Percentiles rank a stretch among this genome's conserved stretches.
These are phyloP conservation scores for Tuber magnatum DNA, from an alignment of 495 filamentous ascomycete species.

Conservation along the genomic window DNA sequence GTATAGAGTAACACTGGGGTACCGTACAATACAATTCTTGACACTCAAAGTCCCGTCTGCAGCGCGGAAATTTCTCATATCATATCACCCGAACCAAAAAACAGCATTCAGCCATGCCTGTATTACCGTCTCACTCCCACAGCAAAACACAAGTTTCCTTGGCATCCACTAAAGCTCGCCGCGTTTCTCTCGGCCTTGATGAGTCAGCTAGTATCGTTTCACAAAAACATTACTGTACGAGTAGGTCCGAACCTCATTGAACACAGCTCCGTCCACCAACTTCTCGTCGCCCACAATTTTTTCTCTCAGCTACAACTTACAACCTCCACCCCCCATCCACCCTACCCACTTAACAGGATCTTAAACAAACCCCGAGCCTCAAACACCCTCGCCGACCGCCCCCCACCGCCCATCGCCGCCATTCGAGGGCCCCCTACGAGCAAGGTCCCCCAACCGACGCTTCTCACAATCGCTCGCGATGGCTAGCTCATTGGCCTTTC, in stretches of 20 bases:
- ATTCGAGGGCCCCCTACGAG: neutral
- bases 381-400: neutral
- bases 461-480: slow-evolving; percentile 4
- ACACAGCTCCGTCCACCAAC: neutral
- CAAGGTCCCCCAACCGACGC: neutral
- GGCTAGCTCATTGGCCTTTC: slow-evolving; percentile 15
- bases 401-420: neutral
- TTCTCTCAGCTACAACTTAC: neutral
- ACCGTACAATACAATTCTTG: neutral
- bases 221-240: neutral
- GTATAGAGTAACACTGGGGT: too few relatives aligned
- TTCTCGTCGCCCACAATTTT: neutral
- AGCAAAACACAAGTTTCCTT: neutral
- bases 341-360: neutral
- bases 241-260: neutral
- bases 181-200: neutral
- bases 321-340: neutral
- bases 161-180: neutral
- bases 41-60: neutral
- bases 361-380: neutral
- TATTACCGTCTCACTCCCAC: neutral
- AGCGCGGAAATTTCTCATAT: neutral
- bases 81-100: neutral
- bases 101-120: too few relatives aligned
- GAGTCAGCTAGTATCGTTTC: neutral